These are phyloP conservation scores for Handroanthus guayacan DNA, from an alignment of 257 asterid species.

Conservation along the genomic window DNA sequence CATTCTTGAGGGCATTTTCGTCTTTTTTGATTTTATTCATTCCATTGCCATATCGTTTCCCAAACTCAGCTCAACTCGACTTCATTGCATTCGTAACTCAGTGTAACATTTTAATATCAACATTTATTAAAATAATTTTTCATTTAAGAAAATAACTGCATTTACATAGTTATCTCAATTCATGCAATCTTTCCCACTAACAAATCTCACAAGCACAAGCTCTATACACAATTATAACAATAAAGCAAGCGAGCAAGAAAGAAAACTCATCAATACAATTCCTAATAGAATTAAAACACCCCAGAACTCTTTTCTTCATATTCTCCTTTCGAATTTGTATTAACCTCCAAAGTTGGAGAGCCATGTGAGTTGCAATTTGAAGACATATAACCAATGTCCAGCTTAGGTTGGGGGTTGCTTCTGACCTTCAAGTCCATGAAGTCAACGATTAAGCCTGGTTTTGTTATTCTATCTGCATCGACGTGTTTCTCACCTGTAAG, in stretches of 20 bases:
- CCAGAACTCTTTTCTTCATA: not conserved
- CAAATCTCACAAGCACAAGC: not conserved
- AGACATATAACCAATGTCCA: constrained; percentile 21
- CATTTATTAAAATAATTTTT: not conserved
- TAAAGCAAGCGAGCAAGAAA: not conserved
- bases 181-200: not conserved
- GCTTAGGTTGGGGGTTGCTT: constrained; percentile 42
- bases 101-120: not conserved
- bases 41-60: no score
- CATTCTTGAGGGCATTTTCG: no score
- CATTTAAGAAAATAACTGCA: not conserved
- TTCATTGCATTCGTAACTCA: no score
- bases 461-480: constrained; percentile 51
- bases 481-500: constrained; percentile 52
- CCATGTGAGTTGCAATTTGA: constrained; percentile 46
- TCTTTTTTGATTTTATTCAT: no score
- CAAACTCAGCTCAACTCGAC: no score
- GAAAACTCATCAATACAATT: not conserved
- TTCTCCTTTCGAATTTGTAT: constrained; percentile 25
- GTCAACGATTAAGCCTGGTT: constrained; percentile 70
- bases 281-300: not conserved
- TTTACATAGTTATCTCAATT: constrained; percentile 16
- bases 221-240: constrained; percentile 1
- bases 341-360: constrained; percentile 47
- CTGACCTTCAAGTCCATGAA: constrained; percentile 68